phyloP scores from a whole-genome alignment of 306 rosid species.

The Sphenostylis stenocarpa region DNA sequence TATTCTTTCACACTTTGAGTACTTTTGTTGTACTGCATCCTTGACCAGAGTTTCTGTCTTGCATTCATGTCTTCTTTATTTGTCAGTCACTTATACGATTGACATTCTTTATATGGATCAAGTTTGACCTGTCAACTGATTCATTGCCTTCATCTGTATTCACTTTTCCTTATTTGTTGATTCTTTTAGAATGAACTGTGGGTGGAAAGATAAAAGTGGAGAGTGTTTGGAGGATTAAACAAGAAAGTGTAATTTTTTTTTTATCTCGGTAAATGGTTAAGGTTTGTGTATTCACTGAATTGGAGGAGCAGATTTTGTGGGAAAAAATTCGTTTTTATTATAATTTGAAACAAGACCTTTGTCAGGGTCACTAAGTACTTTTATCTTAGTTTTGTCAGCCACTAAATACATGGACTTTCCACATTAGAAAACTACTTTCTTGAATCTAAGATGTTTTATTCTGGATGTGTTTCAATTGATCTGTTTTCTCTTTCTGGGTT shows the following conservation, averaged over 20 bases:
- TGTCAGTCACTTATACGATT: slow-evolving; percentile 6
- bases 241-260: not conserved
- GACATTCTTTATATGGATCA: not conserved
- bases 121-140: not conserved
- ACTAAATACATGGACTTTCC: not conserved
- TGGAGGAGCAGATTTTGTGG: not conserved
- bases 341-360: not conserved
- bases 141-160: not conserved
- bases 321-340: not conserved
- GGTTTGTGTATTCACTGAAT: not conserved
- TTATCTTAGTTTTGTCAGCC: not conserved
- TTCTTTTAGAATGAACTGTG: not conserved
- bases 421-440: not conserved
- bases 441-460: not conserved
- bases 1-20: not conserved
- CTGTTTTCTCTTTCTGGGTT: not conserved
- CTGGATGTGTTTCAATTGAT: not conserved
- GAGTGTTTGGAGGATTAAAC: not conserved
- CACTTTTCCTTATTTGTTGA: not conserved
- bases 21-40: not conserved
- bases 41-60: slow-evolving; percentile 7
- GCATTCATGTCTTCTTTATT: slow-evolving; percentile 26
- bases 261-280: not conserved
- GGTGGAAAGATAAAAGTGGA: not conserved
- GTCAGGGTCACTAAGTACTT: not conserved